Evolutionary conservation across 345 rosid species (phyloP).

Genomic region (Xanthoceras sorbifolium): DNA sequence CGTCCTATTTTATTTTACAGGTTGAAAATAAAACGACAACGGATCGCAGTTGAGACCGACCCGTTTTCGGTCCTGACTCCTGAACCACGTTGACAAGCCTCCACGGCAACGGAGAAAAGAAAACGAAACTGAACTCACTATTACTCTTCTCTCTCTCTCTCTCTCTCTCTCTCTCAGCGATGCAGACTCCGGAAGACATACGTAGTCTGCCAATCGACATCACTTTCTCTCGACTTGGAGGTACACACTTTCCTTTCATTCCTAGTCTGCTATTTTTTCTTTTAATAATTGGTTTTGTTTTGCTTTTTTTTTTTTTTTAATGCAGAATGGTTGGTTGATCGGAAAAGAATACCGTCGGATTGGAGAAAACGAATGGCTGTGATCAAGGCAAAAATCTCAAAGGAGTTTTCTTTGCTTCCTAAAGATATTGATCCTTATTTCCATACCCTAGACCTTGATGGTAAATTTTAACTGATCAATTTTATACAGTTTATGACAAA

Average conservation of each 20-base stretch:
- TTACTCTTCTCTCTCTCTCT: not conserved
- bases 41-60: no score
- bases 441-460: conserved; percentile 79
- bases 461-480: conserved; percentile 25
- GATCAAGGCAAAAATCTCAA: conserved; percentile 65
- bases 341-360: conserved; percentile 88
- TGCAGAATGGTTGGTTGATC: conserved; percentile 96
- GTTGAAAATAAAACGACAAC: no score
- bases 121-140: not conserved
- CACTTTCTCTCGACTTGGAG: conserved; percentile 91
- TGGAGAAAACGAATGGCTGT: conserved; percentile 81
- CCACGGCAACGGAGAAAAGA: not conserved
- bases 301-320: not conserved
- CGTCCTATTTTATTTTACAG: no score
- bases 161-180: conserved; percentile 12
- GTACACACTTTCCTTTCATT: conserved; percentile 30
- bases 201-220: conserved; percentile 93
- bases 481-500: not conserved
- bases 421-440: conserved; percentile 80
- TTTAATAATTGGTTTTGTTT: not conserved
- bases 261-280: not conserved
- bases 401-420: conserved; percentile 75
- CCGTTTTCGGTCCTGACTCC: no score
- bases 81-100: not conserved
- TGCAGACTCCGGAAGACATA: conserved; percentile 70